These are phyloP conservation scores for Brassica incana DNA, from an alignment of 345 rosid species.

Conservation along the genomic window DNA sequence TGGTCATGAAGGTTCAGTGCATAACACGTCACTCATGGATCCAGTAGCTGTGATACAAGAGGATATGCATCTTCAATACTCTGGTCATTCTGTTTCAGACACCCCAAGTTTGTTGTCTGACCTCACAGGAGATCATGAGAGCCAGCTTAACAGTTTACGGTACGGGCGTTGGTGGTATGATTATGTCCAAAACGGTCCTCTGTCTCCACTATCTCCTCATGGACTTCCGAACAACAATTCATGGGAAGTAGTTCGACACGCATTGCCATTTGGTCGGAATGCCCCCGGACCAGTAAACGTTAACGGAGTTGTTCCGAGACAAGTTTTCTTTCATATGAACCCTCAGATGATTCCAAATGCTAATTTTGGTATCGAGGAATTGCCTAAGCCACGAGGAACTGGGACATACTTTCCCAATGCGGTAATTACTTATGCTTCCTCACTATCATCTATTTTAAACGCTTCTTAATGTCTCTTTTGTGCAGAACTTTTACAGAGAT, in stretches of 20 bases:
- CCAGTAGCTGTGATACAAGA: conserved; percentile 47
- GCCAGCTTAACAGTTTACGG: conserved; percentile 48
- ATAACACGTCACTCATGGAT: conserved; percentile 35
- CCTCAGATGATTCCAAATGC: conserved; percentile 50
- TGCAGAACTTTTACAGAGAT: conserved; percentile 82
- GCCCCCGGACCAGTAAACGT: conserved; percentile 43
- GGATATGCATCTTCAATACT: conserved; percentile 39
- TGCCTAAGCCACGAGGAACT: conserved; percentile 79
- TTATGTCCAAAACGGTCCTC: conserved; percentile 42
- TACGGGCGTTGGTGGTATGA: conserved; percentile 54
- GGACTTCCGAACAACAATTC: conserved; percentile 52
- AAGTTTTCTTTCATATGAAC: conserved; percentile 48
- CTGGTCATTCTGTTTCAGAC: conserved; percentile 34
- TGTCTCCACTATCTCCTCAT: conserved; percentile 49
- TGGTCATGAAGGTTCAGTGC: conserved; percentile 44
- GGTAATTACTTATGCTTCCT: conserved; percentile 47
- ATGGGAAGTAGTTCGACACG: conserved; percentile 59
- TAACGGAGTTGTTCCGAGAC: conserved; percentile 54
- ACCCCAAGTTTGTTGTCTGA: conserved; percentile 50
- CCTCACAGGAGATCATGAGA: conserved; percentile 64
- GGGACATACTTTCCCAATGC: conserved; percentile 81
- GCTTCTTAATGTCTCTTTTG: conserved; percentile 20
- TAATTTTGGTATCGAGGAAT: conserved; percentile 65
- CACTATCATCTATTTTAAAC: neutral
- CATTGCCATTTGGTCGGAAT: conserved; percentile 49